Conservation (phyloP, 2,329 filamentous ascomycete genomes). For the Fusarium sp. region DNA sequence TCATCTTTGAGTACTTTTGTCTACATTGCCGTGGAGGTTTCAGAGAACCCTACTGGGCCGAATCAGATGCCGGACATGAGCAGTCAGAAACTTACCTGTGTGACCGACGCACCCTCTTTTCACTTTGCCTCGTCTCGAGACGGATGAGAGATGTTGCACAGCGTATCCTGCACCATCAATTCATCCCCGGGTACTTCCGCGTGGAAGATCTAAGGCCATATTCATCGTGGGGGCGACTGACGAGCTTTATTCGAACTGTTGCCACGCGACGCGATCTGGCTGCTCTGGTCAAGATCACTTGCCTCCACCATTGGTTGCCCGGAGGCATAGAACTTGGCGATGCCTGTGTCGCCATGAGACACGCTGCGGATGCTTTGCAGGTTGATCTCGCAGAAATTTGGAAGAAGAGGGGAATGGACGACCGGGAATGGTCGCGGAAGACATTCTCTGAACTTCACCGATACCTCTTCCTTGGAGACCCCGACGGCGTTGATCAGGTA, state of each 20-base stretch:
- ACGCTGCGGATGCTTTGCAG: background rate
- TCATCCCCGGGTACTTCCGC: conserved; percentile 3
- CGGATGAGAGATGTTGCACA: conserved; percentile 11
- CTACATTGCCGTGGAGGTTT: conserved; percentile 20
- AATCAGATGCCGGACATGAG: background rate
- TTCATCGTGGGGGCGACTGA: background rate
- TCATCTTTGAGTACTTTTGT: conserved; percentile 29
- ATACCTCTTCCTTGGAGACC: background rate
- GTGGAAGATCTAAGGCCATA: too few species aligned
- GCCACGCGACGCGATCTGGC: conserved; percentile 15
- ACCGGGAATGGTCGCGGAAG: background rate
- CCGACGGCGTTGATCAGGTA: background rate
- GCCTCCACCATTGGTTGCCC: background rate
- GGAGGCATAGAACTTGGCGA: background rate
- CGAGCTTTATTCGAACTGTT: conserved; percentile 19
- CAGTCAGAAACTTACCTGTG: background rate
- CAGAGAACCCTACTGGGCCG: conserved; percentile 1
- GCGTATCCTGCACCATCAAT: conserved; percentile 31
- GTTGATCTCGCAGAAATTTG: background rate
- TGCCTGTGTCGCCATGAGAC: conserved; percentile 1
- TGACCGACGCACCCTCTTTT: conserved; percentile 3
- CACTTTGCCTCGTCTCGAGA: conserved; percentile 26
- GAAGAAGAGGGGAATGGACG: background rate
- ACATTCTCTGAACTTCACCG: background rate
- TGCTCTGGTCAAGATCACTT: conserved; percentile 4